Evolutionary conservation across 192 early-diverging fungal species (phyloP).

Genomic region (Phycomyces blakesleeanus): DNA sequence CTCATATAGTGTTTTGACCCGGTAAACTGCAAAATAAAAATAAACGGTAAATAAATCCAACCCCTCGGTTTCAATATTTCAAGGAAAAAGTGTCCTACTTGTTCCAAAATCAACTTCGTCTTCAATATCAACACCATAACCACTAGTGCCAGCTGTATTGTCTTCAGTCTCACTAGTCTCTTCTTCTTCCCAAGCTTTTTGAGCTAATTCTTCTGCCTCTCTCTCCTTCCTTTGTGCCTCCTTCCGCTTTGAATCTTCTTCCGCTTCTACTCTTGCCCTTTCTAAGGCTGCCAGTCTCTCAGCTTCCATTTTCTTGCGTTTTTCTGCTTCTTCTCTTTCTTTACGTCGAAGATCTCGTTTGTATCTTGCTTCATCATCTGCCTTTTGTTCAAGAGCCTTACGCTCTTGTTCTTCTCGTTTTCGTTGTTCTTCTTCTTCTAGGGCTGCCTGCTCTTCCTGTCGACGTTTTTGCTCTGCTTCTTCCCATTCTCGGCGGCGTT

Average conservation of each 20-base stretch:
- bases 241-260: background rate
- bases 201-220: background rate
- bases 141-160: conserved; percentile 35
- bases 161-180: conserved; percentile 1
- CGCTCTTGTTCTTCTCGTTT: conserved; percentile 13
- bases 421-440: conserved; percentile 9
- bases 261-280: conserved; percentile 8
- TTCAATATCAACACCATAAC: conserved; percentile 33
- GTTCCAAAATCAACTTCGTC: conserved; percentile 38
- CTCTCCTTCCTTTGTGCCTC: conserved; percentile 8
- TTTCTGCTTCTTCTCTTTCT: background rate
- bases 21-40: conserved; percentile 32
- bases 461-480: conserved; percentile 13
- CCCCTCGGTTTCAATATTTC: background rate
- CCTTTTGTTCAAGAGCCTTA: background rate
- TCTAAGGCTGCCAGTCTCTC: background rate
- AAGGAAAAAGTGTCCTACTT: conserved; percentile 23
- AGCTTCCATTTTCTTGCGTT: background rate
- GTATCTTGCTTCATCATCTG: conserved; percentile 1
- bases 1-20: conserved; percentile 41
- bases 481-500: conserved; percentile 19
- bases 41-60: conserved; percentile 10
- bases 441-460: conserved; percentile 11
- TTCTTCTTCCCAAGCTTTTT: conserved; percentile 1
- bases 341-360: background rate